Evolutionary conservation across 805 yeast genomes (phyloP), one percentile per base, ranked within the genome.

Genomic region (Spathaspora boniae): DNA sequence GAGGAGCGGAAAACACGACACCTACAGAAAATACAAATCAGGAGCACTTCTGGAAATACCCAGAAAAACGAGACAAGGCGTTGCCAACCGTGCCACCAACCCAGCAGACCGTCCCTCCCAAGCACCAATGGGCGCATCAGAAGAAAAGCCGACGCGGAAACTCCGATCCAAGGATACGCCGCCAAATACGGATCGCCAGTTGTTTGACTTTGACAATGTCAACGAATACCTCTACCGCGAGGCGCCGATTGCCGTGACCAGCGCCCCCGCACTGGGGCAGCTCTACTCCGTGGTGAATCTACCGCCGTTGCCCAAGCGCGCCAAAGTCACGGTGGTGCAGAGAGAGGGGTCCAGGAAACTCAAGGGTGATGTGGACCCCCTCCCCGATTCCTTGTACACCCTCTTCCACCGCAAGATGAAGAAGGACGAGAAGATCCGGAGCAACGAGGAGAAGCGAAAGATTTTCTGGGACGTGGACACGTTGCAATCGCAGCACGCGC

Each of bases 351-450:
- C 60, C 16, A 40, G 62, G 22, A 43, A 50, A 21, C 39, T 53
- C 15, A 48, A 52, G 16, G 39, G 29, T 23, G 26, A 37, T 2
- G 46, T 26, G 5, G 72, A 65, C 38, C 76, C 78, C 4, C 57
- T 84, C 31, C 46, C 55, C 1, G 82, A 78, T 50, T 45, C 51
- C 0, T 14, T 61, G 9, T 79, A 62, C 50, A 47, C 54, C 20
- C 42, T 60, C 9, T 74, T 69, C 46, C 89, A 83, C 56, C 68
- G 68, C 27, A 66, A 73, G 26, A 75, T 82, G 78, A 75, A 72
- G 43, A 74, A 74, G 37, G 80, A 79, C 34, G 95, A 85, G 54
- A 71, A 70, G 40, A 67, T 75, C 30, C 78, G 81, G 74, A 59
- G 67, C 19, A 65, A 64, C 23, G 60, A 71, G 2, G 89, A 83